phyloP scores from a whole-genome alignment of 805 yeast species.

The Spathaspora boniae region DNA sequence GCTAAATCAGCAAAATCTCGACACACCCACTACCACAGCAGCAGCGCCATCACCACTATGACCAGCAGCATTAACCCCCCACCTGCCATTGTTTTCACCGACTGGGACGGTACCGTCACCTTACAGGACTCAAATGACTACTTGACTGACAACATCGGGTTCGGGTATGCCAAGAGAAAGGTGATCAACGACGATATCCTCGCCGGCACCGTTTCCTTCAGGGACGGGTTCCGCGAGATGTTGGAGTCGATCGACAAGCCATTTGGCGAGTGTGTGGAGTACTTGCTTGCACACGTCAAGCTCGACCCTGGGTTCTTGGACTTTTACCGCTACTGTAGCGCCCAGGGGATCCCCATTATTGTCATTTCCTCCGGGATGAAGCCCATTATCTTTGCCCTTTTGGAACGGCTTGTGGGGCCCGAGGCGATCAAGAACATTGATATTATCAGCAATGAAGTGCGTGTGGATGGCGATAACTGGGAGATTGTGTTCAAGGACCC shows the following conservation, averaged over 20 bases:
- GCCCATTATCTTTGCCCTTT: conserved; percentile 79
- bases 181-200: conserved; percentile 70
- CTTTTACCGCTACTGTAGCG: conserved; percentile 76
- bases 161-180: conserved; percentile 67
- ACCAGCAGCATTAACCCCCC: conserved; percentile 14
- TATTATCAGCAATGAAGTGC: conserved; percentile 78
- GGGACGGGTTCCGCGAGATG: conserved; percentile 85
- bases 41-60: conserved; percentile 5
- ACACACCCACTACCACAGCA: too few species aligned
- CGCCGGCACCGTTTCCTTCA: conserved; percentile 61
- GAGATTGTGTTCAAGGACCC: conserved; percentile 77
- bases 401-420: conserved; percentile 70
- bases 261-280: conserved; percentile 76
- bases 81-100: conserved; percentile 85
- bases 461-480: conserved; percentile 60
- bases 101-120: conserved; percentile 98
- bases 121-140: conserved; percentile 92
- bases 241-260: conserved; percentile 73
- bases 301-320: conserved; percentile 88
- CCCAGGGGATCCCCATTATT: conserved; percentile 72
- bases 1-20: not conserved
- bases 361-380: conserved; percentile 93
- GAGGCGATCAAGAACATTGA: conserved; percentile 70
- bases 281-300: conserved; percentile 57
- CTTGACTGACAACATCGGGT: conserved; percentile 84